Conservation (phyloP, 1,284 basidiomycete genomes). For the Leccinum variabile region DNA sequence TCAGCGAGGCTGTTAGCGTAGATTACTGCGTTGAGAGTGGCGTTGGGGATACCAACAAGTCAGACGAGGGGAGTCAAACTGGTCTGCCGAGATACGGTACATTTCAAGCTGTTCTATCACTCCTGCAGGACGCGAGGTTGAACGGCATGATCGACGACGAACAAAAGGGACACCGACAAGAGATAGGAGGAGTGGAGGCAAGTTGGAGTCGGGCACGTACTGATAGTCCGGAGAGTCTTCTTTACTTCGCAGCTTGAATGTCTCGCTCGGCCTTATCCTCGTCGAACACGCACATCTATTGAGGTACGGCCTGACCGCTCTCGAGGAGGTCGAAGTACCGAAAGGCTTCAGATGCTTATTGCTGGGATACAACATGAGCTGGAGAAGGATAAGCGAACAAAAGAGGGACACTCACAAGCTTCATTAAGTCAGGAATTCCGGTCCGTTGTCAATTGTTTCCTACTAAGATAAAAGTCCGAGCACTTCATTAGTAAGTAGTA, state of each 20-base stretch:
- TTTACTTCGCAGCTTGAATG: conserved; percentile 83
- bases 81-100: too few relatives aligned
- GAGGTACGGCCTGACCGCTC: conserved; percentile 50
- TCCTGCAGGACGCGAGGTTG: conserved; percentile 40
- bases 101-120: conserved; percentile 22
- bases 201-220: conserved; percentile 92
- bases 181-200: conserved; percentile 43
- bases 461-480: too few relatives aligned
- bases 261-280: conserved; percentile 79
- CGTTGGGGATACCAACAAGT: too few relatives aligned
- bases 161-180: conserved; percentile 40
- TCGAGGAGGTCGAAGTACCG: conserved; percentile 70
- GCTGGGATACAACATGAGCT: conserved; percentile 43
- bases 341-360: conserved; percentile 59
- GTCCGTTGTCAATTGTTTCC: too few relatives aligned
- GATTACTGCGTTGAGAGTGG: too few relatives aligned
- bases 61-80: too few relatives aligned
- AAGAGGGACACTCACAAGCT: conserved; percentile 61
- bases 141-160: not conserved
- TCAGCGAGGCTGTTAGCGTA: too few relatives aligned
- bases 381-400: not conserved
- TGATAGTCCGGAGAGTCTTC: conserved; percentile 95
- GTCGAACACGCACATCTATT: conserved; percentile 93
- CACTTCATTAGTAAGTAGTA: too few relatives aligned
- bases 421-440: conserved; percentile 55